Conservation (phyloP, 2,329 filamentous ascomycete genomes). For the Xylariaceae sp. region DNA sequence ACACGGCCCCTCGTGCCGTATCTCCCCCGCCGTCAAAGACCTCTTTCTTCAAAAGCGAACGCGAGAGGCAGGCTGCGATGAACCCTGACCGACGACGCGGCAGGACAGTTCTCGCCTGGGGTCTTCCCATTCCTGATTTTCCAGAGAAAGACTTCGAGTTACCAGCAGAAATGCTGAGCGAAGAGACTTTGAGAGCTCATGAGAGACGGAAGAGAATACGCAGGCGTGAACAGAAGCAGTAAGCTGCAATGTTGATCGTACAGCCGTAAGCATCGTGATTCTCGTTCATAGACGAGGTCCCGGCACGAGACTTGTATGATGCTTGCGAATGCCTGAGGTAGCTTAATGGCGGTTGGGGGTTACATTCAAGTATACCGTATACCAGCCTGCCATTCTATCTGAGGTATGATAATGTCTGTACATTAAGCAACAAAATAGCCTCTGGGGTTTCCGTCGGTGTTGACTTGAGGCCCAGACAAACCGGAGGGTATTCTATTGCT, state of each 20-base stretch:
- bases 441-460: neutral
- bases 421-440: neutral
- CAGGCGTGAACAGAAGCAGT: conserved; percentile 46
- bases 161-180: conserved; percentile 58
- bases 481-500: neutral
- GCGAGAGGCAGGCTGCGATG: conserved; percentile 75
- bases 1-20: conserved; percentile 29
- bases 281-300: neutral
- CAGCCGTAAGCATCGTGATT: neutral
- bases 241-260: conserved; percentile 15
- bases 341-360: neutral
- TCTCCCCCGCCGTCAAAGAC: conserved; percentile 44
- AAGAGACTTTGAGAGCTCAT: conserved; percentile 51
- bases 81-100: conserved; percentile 64
- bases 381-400: neutral
- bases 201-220: conserved; percentile 59
- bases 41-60: conserved; percentile 80
- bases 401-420: neutral
- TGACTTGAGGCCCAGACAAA: neutral
- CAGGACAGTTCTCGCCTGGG: conserved; percentile 72
- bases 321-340: neutral
- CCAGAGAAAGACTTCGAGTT: conserved; percentile 67
- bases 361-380: neutral
- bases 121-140: conserved; percentile 70
- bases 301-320: neutral